phyloP scores from a whole-genome alignment of 192 early-diverging fungal genomes.

The Piromyces sp. region DNA sequence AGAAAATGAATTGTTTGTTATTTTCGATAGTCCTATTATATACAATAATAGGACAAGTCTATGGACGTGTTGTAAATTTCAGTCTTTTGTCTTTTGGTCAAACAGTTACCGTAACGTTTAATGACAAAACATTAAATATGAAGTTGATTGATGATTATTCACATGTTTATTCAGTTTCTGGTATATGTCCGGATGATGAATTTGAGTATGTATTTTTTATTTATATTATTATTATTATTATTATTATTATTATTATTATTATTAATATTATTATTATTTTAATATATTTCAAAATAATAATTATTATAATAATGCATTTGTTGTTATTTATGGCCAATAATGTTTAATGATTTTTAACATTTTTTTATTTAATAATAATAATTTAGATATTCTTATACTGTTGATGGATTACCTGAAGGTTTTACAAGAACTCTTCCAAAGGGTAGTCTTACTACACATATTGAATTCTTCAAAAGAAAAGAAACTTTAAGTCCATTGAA shows the following conservation, averaged over 20 bases:
- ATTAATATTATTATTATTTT: too few relatives aligned
- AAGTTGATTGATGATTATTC: background rate
- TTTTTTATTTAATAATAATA: too few relatives aligned
- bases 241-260: too few relatives aligned
- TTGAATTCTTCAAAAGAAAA: background rate
- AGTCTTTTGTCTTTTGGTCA: background rate
- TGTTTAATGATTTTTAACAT: too few relatives aligned
- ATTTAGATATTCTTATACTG: background rate
- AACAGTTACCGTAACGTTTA: background rate
- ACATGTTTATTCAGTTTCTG: background rate
- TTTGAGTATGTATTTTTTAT: background rate
- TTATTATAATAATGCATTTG: too few relatives aligned
- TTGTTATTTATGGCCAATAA: too few relatives aligned
- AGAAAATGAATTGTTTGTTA: background rate
- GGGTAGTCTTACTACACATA: background rate
- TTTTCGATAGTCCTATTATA: background rate
- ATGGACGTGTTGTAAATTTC: background rate
- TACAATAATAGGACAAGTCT: background rate
- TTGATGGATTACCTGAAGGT: background rate
- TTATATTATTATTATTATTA: too few relatives aligned
- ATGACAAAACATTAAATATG: background rate
- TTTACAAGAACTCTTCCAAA: background rate
- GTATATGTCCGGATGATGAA: background rate
- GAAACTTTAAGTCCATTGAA: background rate
- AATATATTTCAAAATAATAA: too few relatives aligned